Conservation (phyloP, 106 monocot species). For the Dioscorea zingiberensis region DNA sequence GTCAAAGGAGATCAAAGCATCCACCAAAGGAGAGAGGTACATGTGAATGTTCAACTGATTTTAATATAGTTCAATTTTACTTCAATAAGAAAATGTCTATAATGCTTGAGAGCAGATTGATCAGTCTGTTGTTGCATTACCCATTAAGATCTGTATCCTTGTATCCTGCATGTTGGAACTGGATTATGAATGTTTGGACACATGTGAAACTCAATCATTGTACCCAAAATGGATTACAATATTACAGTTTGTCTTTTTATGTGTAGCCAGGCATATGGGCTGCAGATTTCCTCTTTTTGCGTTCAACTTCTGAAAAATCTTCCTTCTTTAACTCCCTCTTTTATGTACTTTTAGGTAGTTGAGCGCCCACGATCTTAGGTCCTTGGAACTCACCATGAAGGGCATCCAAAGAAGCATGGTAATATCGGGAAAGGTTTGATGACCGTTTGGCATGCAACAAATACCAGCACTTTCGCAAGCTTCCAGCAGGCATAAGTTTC, state of each 20-base stretch:
- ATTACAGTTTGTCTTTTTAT: background rate
- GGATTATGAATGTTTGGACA: background rate
- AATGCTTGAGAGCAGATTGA: too few relatives aligned
- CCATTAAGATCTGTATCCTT: too few relatives aligned
- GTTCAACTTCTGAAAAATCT: background rate
- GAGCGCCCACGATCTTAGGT: slow-evolving; percentile 20
- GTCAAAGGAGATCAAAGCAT: too few relatives aligned
- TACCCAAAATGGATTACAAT: background rate
- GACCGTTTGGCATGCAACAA: slow-evolving; percentile 72
- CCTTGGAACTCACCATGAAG: background rate
- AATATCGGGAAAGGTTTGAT: slow-evolving; percentile 95
- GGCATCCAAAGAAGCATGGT: slow-evolving; percentile 48
- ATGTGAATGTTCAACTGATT: too few relatives aligned
- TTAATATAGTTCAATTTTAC: too few relatives aligned
- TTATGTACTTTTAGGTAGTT: slow-evolving; percentile 18
- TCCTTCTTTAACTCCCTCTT: background rate
- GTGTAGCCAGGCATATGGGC: background rate
- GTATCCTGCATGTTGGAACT: too few relatives aligned
- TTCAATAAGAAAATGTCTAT: too few relatives aligned
- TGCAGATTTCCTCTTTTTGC: background rate
- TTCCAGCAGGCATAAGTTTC: slow-evolving; percentile 20
- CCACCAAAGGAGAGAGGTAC: too few relatives aligned
- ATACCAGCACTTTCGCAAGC: slow-evolving; percentile 26
- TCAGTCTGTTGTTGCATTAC: too few relatives aligned
- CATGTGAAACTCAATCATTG: background rate